Evolutionary conservation across 1,139 yeast species (phyloP), one percentile per base, ranked within the genome.

Genomic region (Candida sojae): DNA sequence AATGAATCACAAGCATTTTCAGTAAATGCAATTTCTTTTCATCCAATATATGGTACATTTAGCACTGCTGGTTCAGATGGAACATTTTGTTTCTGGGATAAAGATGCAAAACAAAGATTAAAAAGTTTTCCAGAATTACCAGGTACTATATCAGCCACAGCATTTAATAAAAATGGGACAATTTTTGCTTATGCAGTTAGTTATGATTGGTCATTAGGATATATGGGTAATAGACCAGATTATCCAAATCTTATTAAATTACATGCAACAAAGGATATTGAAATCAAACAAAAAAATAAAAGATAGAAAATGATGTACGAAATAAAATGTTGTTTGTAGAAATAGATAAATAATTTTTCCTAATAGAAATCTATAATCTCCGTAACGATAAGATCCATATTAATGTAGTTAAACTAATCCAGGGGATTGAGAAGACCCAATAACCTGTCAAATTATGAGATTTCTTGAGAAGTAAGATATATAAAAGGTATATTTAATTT

Each of bases 11-110:
- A 71, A 40, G 75, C 92, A 34, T 93, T 84, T 62, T 75, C 97
- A 0, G 85, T 95, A 42, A 90, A 91, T 64, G 79, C 88, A 45
- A 86, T 93, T 45, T 76, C 83, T 13, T 89, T 92, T 74, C 98
- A 95, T 63, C 99, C 99, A 4, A 71, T 80, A 12, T 86, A 84
- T 66, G 97, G 97, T 39, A 91, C 99, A 1, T 87, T 95, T 66
- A 84, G 86, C 47, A 95, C 99, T 5, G 96, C 96, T 0, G 99
- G 99, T 10, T 81, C 95, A 35, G 99, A 95, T 66, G 99, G 99
- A 12, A 79, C 95, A 6, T 87, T 91, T 71, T 86, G 92, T 60
- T 87, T 88, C 71, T 95, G 99, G 99, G 99, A 95, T 66, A 91
- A 90, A 68, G 97, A 90, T 60, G 88, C 95, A 46, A 83, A 87